A percentile compares a stretch with the other conserved stretches of the same genome.
These are phyloP conservation scores for Zizania palustris DNA, from an alignment of 202 grass and related monocot species.

Conservation along the genomic window DNA sequence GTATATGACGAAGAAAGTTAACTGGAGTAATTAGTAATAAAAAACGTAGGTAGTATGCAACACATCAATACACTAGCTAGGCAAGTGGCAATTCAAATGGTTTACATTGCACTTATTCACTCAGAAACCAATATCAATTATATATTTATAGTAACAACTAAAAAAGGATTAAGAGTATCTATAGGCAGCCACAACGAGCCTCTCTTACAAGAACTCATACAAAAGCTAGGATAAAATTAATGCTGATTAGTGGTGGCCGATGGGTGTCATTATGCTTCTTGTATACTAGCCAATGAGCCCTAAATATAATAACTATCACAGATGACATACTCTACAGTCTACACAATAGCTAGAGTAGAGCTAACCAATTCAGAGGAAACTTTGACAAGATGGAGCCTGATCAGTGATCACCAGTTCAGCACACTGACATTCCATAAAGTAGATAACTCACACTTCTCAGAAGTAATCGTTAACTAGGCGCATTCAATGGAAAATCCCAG, in stretches of 20 bases:
- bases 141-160: background rate
- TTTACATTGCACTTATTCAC: background rate
- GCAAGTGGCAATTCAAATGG: conserved; percentile 4
- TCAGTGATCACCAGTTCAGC: conserved; percentile 6
- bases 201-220: background rate
- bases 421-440: background rate
- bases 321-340: background rate
- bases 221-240: background rate
- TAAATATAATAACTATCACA: conserved; percentile 7
- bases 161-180: background rate
- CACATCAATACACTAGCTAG: conserved; percentile 25
- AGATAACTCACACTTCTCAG: background rate
- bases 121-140: background rate
- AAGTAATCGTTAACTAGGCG: background rate
- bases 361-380: background rate
- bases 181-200: no score
- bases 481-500: background rate
- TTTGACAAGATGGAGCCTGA: background rate
- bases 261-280: background rate
- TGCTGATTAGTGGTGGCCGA: background rate
- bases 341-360: background rate
- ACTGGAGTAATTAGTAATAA: background rate
- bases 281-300: background rate
- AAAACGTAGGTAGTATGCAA: conserved; percentile 7
- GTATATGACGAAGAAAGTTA: conserved; percentile 46